phyloP scores from a whole-genome alignment of 768 basidiomycete genomes.

The Psilocybe cubensis region DNA sequence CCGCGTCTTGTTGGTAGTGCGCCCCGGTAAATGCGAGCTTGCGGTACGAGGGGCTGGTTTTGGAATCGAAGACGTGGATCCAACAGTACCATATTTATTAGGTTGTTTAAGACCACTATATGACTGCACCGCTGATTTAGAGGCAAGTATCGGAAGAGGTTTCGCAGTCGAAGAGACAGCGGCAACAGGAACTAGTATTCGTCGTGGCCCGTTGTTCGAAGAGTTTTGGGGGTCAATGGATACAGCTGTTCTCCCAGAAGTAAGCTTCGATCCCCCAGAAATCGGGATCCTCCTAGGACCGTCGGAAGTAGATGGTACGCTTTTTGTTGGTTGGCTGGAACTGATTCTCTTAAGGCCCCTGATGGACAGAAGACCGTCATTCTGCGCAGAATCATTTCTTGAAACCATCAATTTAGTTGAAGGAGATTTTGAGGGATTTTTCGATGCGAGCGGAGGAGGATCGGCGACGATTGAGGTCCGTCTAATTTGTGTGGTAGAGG shows the following conservation, averaged over 20 bases:
- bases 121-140: conserved; percentile 4
- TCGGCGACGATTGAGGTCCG: conserved; percentile 11
- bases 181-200: conserved; percentile 35
- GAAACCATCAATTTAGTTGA: conserved; percentile 4
- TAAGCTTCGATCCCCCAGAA: conserved; percentile 29
- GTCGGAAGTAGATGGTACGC: conserved; percentile 6
- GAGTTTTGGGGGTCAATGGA: conserved; percentile 16
- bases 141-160: not conserved
- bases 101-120: conserved; percentile 28
- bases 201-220: conserved; percentile 35
- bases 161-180: conserved; percentile 13
- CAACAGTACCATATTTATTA: conserved; percentile 22
- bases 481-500: conserved; percentile 12
- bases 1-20: conserved; percentile 18
- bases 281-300: conserved; percentile 35
- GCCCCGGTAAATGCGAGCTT: conserved; percentile 27
- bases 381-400: conserved; percentile 4
- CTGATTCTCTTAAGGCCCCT: conserved; percentile 5
- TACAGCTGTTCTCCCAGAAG: conserved; percentile 12
- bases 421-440: conserved; percentile 1
- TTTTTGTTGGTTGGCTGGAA: conserved; percentile 1
- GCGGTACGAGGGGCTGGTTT: conserved; percentile 26
- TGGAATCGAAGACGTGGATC: conserved; percentile 28
- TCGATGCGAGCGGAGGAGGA: conserved; percentile 4
- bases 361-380: not conserved